These are phyloP conservation scores for Erysimum cheiri DNA, from an alignment of 441 rosid genomes.

Conservation along the genomic window DNA sequence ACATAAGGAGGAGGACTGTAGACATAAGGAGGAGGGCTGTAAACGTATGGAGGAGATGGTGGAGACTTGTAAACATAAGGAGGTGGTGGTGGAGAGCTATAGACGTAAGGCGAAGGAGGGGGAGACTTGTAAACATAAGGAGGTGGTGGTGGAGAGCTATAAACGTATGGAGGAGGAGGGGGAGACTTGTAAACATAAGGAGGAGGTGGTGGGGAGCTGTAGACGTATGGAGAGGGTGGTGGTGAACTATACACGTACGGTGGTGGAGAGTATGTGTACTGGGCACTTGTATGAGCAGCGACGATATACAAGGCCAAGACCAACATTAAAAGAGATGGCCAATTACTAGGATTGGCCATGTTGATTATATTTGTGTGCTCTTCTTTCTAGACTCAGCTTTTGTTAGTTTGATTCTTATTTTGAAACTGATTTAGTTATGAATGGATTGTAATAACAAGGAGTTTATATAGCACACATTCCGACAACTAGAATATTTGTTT, in stretches of 20 bases:
- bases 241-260: neutral
- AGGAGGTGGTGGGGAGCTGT: neutral
- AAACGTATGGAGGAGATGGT: neutral
- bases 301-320: slow-evolving; percentile 4
- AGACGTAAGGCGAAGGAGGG: neutral
- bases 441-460: neutral
- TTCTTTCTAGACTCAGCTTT: neutral
- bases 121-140: neutral
- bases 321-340: neutral
- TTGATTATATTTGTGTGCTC: neutral
- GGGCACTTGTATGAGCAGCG: slow-evolving; percentile 3
- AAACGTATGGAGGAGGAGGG: neutral
- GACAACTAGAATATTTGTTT: neutral
- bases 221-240: neutral
- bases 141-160: neutral
- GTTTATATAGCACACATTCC: neutral
- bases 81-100: neutral
- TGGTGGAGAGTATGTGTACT: slow-evolving; percentile 6
- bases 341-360: slow-evolving; percentile 10
- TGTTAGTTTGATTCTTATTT: neutral
- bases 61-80: neutral
- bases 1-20: neutral
- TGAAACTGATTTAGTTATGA: neutral
- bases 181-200: neutral
- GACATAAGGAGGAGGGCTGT: neutral